These are phyloP conservation scores for Pelargonium fulgidum DNA, from an alignment of 441 rosid genomes.

Conservation along the genomic window DNA sequence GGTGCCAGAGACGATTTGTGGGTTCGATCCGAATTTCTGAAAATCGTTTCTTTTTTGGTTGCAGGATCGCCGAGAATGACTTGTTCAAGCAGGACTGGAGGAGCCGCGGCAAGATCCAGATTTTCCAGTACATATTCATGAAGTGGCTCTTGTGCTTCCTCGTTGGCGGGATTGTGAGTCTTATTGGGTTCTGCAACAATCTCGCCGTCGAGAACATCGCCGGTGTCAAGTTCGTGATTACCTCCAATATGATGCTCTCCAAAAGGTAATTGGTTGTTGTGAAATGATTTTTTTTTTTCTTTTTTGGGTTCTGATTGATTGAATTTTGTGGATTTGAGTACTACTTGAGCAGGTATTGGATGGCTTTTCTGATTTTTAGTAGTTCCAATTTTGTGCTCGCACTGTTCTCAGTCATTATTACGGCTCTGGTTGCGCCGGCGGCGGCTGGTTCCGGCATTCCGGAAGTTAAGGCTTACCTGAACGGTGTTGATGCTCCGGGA, in stretches of 20 bases:
- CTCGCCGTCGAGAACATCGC: slow-evolving; percentile 81
- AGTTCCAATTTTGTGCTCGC: slow-evolving; percentile 68
- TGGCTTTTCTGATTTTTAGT: slow-evolving; percentile 57
- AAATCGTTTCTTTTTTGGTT: neutral
- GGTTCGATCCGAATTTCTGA: neutral
- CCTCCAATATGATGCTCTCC: slow-evolving; percentile 63
- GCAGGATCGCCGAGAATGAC: slow-evolving; percentile 78
- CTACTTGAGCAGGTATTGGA: slow-evolving; percentile 49
- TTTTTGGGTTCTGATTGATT: neutral
- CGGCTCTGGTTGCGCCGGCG: slow-evolving; percentile 85
- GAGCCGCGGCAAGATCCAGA: slow-evolving; percentile 67
- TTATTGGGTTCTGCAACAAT: slow-evolving; percentile 67
- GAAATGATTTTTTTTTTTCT: neutral
- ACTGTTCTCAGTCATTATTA: slow-evolving; percentile 54
- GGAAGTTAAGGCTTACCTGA: slow-evolving; percentile 95
- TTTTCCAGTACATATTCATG: slow-evolving; percentile 66
- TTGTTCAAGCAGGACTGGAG: slow-evolving; percentile 95
- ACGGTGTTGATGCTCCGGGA: slow-evolving; percentile 85
- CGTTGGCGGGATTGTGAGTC: slow-evolving; percentile 65
- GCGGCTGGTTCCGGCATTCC: slow-evolving; percentile 98
- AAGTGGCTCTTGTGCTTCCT: slow-evolving; percentile 91
- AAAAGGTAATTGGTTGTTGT: slow-evolving; percentile 47
- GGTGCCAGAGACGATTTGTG: neutral
- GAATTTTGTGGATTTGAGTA: neutral
- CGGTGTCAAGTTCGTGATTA: slow-evolving; percentile 67